A percentile compares a stretch with the other conserved stretches of the same genome.
phyloP scores from a whole-genome alignment of 257 asterid species.

The Penstemon eatonii region DNA sequence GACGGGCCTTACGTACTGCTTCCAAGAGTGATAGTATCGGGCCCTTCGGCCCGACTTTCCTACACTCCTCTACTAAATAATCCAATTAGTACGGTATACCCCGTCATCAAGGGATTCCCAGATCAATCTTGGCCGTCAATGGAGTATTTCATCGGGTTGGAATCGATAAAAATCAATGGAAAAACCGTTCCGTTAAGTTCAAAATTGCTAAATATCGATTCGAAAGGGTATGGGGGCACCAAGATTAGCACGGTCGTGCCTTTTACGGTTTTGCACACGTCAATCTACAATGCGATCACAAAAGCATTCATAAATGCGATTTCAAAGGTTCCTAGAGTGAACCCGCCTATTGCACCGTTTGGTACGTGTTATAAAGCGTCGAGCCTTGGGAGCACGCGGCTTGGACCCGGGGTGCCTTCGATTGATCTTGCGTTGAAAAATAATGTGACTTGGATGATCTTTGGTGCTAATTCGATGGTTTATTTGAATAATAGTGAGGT shows the following conservation, averaged over 20 bases:
- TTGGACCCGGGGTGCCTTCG: conserved; percentile 49
- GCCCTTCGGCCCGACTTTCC: conserved; percentile 27
- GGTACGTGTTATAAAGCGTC: conserved; percentile 39
- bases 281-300: conserved; percentile 41
- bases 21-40: conserved; percentile 31
- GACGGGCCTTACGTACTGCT: conserved; percentile 42
- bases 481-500: conserved; percentile 35
- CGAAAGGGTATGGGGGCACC: conserved; percentile 49
- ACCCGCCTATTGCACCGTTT: conserved; percentile 34
- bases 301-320: conserved; percentile 36
- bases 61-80: conserved; percentile 45
- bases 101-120: conserved; percentile 30
- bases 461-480: conserved; percentile 60
- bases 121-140: conserved; percentile 39
- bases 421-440: conserved; percentile 42
- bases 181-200: conserved; percentile 34
- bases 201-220: conserved; percentile 31
- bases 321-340: conserved; percentile 38
- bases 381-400: conserved; percentile 43
- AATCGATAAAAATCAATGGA: conserved; percentile 38
- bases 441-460: conserved; percentile 48
- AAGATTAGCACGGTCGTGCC: conserved; percentile 56
- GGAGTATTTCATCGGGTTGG: conserved; percentile 52
- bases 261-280: conserved; percentile 42
- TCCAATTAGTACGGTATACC: conserved; percentile 34